Evolutionary conservation across 768 basidiomycete species (phyloP).

Genomic region (Hypholoma fasciculare): DNA sequence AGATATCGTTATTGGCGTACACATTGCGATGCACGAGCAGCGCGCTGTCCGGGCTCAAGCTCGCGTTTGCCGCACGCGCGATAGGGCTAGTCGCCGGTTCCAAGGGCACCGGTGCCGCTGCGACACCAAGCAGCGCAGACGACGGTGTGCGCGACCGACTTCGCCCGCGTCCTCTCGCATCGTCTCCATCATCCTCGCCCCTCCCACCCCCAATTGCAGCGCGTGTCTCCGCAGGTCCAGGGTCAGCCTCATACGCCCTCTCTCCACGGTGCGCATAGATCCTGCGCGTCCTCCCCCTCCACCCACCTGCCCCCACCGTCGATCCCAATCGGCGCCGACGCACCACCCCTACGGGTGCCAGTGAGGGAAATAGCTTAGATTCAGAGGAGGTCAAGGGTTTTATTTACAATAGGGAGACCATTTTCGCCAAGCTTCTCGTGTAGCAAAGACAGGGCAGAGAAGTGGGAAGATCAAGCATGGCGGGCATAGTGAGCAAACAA

Average conservation of each 20-base stretch:
- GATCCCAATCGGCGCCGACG: background rate
- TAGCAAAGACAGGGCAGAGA: too few species aligned
- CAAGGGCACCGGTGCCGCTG: slow-evolving; percentile 6
- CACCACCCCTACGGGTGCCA: background rate
- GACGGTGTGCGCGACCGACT: slow-evolving; percentile 30
- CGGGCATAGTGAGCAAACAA: too few species aligned
- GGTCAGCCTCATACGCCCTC: slow-evolving; percentile 16
- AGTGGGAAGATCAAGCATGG: too few species aligned
- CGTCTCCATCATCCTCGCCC: slow-evolving; percentile 12
- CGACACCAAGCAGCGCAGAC: slow-evolving; percentile 24
- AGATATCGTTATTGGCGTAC: background rate
- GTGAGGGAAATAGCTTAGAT: too few species aligned
- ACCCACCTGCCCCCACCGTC: background rate
- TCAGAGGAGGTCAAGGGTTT: too few species aligned
- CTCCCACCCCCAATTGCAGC: background rate
- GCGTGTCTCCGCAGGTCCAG: background rate
- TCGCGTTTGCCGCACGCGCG: background rate
- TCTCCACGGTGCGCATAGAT: slow-evolving; percentile 31
- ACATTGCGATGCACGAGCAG: background rate
- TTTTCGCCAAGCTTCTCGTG: too few species aligned
- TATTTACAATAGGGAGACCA: too few species aligned
- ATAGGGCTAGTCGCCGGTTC: background rate
- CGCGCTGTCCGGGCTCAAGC: background rate
- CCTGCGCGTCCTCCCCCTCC: slow-evolving; percentile 44
- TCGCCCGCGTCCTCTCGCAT: slow-evolving; percentile 22